Evolutionary conservation across 1,284 basidiomycete genomes (phyloP), one percentile per base, ranked within the genome.

Genomic region (Melampsora larici-populina): DNA sequence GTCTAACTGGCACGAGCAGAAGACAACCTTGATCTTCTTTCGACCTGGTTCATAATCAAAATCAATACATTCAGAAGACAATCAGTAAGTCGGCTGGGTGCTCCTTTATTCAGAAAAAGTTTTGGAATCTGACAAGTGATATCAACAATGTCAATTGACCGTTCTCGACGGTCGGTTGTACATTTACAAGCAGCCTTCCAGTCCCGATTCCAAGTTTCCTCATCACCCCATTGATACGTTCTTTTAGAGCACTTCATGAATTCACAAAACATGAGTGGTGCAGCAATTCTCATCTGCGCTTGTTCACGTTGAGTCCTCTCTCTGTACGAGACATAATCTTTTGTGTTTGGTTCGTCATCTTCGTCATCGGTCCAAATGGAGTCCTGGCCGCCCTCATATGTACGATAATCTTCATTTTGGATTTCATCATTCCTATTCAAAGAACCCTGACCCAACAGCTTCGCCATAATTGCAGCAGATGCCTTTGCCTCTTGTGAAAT

Each of bases 201-300:
- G 31, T 62, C 40, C n/a, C 6, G 17, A 17, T 71, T 43, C 55
- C 70, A 60, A n/a, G 24, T 15, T 26, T 60, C 55, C 21, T 36
- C 7, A 26, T 71, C 24, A 24, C 55, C 70, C 70, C 70, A 71
- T 24, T 21, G 4, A 21, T 26, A 49, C 11, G 21, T 49, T 49
- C 21, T 36, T 36, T 17, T 21, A 7, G 58, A 49, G 60, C 70
- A 71, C 46, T 71, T 24, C 15, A 33, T 6, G 31, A 62, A 71
- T 36, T 8, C 46, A 24, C 24, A 58, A 33, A 71, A 62, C 51
- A 71, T 71, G n/a, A n/a, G n/a, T n/a, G n/a, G n/a, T n/a, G n/a
- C n/a, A n/a, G n/a, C n/a, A n/a, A n/a, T n/a, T n/a, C n/a, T n/a
- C n/a, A n/a, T n/a, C n/a, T n/a, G n/a, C n/a, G n/a, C n/a, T n/a